These are phyloP conservation scores for Cercospora sp. DNA, from an alignment of 2,329 filamentous ascomycete genomes.

Conservation along the genomic window DNA sequence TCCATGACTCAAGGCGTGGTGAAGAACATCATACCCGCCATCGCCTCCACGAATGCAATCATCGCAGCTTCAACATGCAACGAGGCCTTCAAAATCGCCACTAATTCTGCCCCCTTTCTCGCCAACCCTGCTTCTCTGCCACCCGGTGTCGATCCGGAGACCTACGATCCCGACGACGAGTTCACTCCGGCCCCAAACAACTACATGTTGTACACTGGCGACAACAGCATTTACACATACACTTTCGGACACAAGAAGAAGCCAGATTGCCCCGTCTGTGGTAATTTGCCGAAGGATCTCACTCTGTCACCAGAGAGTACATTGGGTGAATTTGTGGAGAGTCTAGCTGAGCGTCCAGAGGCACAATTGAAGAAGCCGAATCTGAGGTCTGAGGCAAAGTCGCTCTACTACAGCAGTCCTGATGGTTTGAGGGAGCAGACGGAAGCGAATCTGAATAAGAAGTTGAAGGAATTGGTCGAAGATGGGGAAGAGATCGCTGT, in stretches of 20 bases:
- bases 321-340: conserved; percentile 81
- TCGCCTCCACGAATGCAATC: conserved; percentile 96
- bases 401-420: conserved; percentile 86
- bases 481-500: conserved; percentile 89
- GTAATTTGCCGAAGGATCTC: conserved; percentile 75
- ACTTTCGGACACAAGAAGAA: conserved; percentile 96
- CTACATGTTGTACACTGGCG: conserved; percentile 99
- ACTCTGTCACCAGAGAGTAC: conserved; percentile 70
- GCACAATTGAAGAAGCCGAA: conserved; percentile 93
- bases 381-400: conserved; percentile 76
- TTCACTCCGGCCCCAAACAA: conserved; percentile 54
- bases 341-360: conserved; percentile 78
- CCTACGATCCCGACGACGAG: conserved; percentile 28
- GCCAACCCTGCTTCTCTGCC: conserved; percentile 61
- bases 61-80: conserved; percentile 95
- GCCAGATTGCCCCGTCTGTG: conserved; percentile 91
- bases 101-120: conserved; percentile 75
- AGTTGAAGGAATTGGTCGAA: conserved; percentile 72
- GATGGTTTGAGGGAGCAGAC: conserved; percentile 82
- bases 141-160: conserved; percentile 26
- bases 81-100: conserved; percentile 93
- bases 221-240: conserved; percentile 94
- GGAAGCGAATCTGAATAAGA: conserved; percentile 76
- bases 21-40: conserved; percentile 99
- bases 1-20: conserved; percentile 94